Percentiles rank a stretch among this genome's conserved stretches.
Conservation (phyloP, 2,329 filamentous ascomycete genomes). For the Cladosporium sp. region DNA sequence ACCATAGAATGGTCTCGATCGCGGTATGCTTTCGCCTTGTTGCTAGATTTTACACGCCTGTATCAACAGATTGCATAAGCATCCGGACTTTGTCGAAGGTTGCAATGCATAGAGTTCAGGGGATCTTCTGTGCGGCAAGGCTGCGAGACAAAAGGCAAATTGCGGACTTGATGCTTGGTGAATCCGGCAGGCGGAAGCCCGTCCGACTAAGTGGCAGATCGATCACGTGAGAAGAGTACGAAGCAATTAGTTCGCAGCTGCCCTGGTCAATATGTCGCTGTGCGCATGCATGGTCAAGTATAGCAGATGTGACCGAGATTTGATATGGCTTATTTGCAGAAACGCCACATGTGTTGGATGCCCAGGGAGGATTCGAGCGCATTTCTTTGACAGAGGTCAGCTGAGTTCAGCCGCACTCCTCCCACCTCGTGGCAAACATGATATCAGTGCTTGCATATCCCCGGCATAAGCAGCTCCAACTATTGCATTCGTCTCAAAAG, state of each 20-base stretch:
- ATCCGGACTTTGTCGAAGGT: neutral
- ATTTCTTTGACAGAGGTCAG: neutral
- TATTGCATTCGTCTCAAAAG: neutral
- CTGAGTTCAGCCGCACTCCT: constrained; percentile 11
- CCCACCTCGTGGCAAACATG: constrained; percentile 1
- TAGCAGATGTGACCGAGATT: neutral
- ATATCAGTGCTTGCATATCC: neutral
- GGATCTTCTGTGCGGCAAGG: neutral
- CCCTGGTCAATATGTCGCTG: neutral
- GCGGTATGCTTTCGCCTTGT: neutral
- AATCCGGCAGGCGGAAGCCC: neutral
- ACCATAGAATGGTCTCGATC: neutral
- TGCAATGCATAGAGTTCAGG: neutral
- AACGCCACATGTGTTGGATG: neutral
- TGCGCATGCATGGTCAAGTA: neutral
- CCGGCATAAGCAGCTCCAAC: neutral
- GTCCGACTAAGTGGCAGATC: neutral
- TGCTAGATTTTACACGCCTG: neutral
- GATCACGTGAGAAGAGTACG: neutral
- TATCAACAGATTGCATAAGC: neutral
- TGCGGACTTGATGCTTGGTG: neutral
- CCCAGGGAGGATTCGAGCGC: neutral
- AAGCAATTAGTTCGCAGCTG: neutral
- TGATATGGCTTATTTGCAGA: neutral
- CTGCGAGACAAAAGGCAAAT: neutral